These are phyloP conservation scores for Haplosporangium gracile DNA, from an alignment of 192 early-diverging fungal genomes.

Conservation along the genomic window DNA sequence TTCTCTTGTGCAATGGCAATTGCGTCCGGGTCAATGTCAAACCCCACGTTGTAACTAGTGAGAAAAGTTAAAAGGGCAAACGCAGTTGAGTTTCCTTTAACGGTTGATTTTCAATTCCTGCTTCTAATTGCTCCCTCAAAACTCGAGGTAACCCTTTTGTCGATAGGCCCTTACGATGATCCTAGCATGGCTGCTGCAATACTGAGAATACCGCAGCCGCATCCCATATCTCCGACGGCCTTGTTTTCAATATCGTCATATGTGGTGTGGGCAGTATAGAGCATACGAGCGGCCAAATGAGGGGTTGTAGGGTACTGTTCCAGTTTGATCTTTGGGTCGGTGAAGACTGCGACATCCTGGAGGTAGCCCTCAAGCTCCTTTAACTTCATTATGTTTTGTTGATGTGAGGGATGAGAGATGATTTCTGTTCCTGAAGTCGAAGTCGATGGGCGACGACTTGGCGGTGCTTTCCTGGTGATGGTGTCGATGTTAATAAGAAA, in stretches of 20 bases:
- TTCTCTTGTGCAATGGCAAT: slow-evolving; percentile 79
- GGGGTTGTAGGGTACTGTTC: slow-evolving; percentile 87
- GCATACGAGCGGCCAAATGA: slow-evolving; percentile 79
- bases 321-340: slow-evolving; percentile 77
- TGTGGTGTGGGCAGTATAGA: slow-evolving; percentile 79
- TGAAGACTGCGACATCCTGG: slow-evolving; percentile 73
- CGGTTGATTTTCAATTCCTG: not conserved
- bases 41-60: slow-evolving; percentile 66
- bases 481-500: not conserved
- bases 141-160: not conserved
- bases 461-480: not conserved
- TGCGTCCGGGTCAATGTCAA: slow-evolving; percentile 82
- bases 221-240: slow-evolving; percentile 81
- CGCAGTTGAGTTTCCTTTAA: not conserved
- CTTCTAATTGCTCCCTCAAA: not conserved
- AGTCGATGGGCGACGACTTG: not conserved
- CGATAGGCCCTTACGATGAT: slow-evolving; percentile 16
- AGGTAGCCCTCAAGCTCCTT: slow-evolving; percentile 79
- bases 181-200: slow-evolving; percentile 36
- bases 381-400: slow-evolving; percentile 68
- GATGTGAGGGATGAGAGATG: not conserved
- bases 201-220: slow-evolving; percentile 83
- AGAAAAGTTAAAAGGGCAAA: not conserved
- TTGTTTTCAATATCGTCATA: slow-evolving; percentile 82
- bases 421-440: not conserved